Percentiles rank a stretch among this genome's conserved stretches.
These are phyloP conservation scores for Metarhizium robertsii DNA, from an alignment of 2,329 filamentous ascomycete species.

Conservation along the genomic window DNA sequence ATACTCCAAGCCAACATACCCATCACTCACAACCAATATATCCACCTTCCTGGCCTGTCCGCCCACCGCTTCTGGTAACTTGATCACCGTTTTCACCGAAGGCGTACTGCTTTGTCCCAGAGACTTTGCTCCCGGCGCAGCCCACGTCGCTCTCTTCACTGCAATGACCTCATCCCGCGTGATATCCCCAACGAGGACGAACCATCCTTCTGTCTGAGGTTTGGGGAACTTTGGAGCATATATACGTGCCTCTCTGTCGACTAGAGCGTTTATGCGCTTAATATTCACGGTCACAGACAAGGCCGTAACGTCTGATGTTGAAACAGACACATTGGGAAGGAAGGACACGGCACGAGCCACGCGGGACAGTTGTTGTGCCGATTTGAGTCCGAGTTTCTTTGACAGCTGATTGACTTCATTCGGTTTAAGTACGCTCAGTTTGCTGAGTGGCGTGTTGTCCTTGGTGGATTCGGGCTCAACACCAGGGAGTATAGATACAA, in stretches of 20 bases:
- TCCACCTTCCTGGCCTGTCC: constrained; percentile 54
- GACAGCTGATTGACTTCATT: constrained; percentile 33
- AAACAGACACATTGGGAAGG: constrained; percentile 61
- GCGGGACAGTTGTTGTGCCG: constrained; percentile 30
- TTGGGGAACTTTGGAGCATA: constrained; percentile 90
- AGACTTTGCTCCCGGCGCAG: constrained; percentile 15
- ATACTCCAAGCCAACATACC: constrained; percentile 68
- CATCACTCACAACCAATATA: constrained; percentile 74
- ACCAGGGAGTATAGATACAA: constrained; percentile 71
- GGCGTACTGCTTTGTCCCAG: constrained; percentile 35
- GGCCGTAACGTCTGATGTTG: constrained; percentile 51
- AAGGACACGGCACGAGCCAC: constrained; percentile 52
- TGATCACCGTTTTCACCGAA: constrained; percentile 47
- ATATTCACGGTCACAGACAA: constrained; percentile 55
- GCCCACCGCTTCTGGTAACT: constrained; percentile 41
- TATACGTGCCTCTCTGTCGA: constrained; percentile 61
- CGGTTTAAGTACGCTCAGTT: constrained; percentile 27
- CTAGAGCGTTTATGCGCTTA: constrained; percentile 55
- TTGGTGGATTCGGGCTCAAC: constrained; percentile 39
- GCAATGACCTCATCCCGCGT: constrained; percentile 69
- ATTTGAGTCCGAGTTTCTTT: constrained; percentile 40
- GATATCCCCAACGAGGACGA: constrained; percentile 65
- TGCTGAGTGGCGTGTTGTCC: constrained; percentile 32
- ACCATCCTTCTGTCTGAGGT: constrained; percentile 88
- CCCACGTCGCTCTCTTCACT: constrained; percentile 79